Base-by-base conservation (phyloP, 2,329 filamentous ascomycete genomes). In the Delphinella strobiligena region DNA sequence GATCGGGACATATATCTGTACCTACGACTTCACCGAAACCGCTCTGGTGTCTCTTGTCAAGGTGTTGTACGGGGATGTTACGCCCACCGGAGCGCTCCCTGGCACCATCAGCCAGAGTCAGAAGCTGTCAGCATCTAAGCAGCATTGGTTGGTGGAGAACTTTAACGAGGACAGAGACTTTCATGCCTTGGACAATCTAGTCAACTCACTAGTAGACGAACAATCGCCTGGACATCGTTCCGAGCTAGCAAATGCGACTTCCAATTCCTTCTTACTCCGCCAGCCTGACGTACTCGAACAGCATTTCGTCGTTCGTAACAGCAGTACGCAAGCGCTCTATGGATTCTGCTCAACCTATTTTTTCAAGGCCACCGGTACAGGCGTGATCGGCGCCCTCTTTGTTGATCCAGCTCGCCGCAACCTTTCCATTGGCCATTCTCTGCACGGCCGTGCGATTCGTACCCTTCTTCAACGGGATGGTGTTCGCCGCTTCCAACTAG, bases 1-100 rank as follows among this genome's bases (percentile, higher is more conserved):
- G 1, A 89, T 96, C 31, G 83, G 84, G 4, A 94, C 88, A 1
- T 95, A 95, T 52, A 73, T 96, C 31, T 95, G 89, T 65, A 94
- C 88, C 0, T 95, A 93, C 58, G 88, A 95, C 62, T 95, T 94
- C 53, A 95, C 89, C 1, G 89, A 95, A 51, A 89, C 83, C 5
- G 87, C 89, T 14, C 75, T 95, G 64, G 79, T 82, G 45, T 84
- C 87, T 1, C 66, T 94, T 4, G 85, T 93, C 14, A 79, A 85
- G 43, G 82, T 85, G 0, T 64, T 95, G 0, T 89, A 89, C 50
- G 88, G 88, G 8, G 84, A 93, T 45, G 58, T 78, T 18, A 62
- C 63, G 1, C 69, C 75, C 0, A 66, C 66, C 5, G 75, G 75
- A 11, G 62, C 65, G 7, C 54, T 78, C 8, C 75, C 75, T 1